Percentiles rank a stretch among this genome's conserved stretches.
Evolutionary conservation across 129 eudicot species (phyloP).

Genomic region (Kitagawia praeruptora): DNA sequence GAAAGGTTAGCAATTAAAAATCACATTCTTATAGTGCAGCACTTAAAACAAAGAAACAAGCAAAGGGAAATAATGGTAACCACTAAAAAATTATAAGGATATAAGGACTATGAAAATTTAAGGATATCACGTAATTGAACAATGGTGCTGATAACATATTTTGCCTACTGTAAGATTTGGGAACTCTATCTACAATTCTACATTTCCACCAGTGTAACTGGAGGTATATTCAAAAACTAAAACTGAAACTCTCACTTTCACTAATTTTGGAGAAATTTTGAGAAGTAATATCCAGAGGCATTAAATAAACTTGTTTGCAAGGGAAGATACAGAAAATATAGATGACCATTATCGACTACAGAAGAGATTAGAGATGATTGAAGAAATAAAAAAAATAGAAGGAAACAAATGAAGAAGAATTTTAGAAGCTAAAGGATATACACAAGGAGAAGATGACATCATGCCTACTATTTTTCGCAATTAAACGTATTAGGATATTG

Average conservation of each 20-base stretch:
- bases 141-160: background rate
- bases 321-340: background rate
- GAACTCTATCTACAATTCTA: background rate
- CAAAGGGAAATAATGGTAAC: background rate
- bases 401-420: background rate
- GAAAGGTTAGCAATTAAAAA: slow-evolving; percentile 13
- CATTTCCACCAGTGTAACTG: background rate
- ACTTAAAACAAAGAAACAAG: background rate
- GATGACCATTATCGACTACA: background rate
- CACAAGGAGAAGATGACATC: background rate
- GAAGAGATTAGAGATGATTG: background rate
- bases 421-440: too few relatives aligned
- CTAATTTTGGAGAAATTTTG: background rate
- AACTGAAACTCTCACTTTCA: background rate
- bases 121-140: background rate
- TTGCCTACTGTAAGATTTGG: background rate
- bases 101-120: background rate
- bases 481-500: background rate
- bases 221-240: background rate
- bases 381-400: too few relatives aligned
- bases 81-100: background rate
- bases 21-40: background rate
- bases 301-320: background rate
- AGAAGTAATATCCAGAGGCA: background rate
- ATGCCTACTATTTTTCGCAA: background rate